These are phyloP conservation scores for Melocanna baccifera DNA, from an alignment of 176 grass and related monocot species.

Conservation along the genomic window DNA sequence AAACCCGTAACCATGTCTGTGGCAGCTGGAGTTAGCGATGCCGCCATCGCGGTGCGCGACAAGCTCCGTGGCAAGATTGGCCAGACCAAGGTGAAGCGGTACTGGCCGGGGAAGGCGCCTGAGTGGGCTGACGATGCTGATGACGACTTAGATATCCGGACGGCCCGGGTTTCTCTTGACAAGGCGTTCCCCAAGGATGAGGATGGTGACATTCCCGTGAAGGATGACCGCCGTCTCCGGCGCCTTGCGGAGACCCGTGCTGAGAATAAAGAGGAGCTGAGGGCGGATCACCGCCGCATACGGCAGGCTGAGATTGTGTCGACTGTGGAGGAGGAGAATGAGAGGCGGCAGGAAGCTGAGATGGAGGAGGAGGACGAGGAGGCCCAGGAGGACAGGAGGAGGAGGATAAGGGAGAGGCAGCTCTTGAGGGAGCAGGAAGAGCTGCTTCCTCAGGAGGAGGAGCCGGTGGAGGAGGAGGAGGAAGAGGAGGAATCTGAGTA, in stretches of 20 bases:
- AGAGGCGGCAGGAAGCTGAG: conserved; percentile 55
- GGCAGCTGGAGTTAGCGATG: conserved; percentile 65
- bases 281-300: conserved; percentile 76
- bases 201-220: conserved; percentile 33
- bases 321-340: conserved; percentile 63
- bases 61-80: conserved; percentile 91
- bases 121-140: conserved; percentile 62
- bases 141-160: conserved; percentile 51
- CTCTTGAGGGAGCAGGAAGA: conserved; percentile 75
- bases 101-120: conserved; percentile 74
- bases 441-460: conserved; percentile 76
- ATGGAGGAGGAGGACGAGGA: conserved; percentile 84
- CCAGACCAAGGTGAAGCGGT: conserved; percentile 95
- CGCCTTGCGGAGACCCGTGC: conserved; percentile 59
- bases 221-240: conserved; percentile 71
- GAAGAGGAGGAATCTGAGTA: conserved; percentile 86
- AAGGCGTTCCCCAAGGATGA: conserved; percentile 71
- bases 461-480: conserved; percentile 55
- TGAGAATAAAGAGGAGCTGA: conserved; percentile 81
- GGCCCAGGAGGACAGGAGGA: conserved; percentile 74
- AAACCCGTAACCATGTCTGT: conserved; percentile 53
- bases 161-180: conserved; percentile 47
- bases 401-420: conserved; percentile 66
- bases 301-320: conserved; percentile 87
- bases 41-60: conserved; percentile 72